These are phyloP conservation scores for Xylaria flabelliformis DNA, from an alignment of 495 filamentous ascomycete species.

Conservation along the genomic window DNA sequence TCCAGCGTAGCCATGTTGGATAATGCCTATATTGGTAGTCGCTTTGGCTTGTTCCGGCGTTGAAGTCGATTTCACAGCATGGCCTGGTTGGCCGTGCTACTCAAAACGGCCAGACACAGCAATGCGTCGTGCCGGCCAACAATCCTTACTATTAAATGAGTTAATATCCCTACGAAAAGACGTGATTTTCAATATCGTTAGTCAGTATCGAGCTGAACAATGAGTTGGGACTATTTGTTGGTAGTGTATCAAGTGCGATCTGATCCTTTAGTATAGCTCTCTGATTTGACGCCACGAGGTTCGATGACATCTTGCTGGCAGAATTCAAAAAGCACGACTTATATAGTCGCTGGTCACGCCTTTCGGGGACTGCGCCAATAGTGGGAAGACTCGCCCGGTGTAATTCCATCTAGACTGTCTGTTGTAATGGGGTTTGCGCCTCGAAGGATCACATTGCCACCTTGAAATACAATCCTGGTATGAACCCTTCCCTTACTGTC, in stretches of 20 bases:
- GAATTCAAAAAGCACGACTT: not conserved
- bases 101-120: not conserved
- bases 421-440: not conserved
- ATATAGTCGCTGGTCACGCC: constrained; percentile 1
- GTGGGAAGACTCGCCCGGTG: constrained; percentile 1
- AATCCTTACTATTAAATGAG: not conserved
- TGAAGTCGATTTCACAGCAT: not conserved
- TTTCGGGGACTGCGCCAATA: constrained; percentile 15
- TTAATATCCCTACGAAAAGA: not conserved
- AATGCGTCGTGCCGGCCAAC: not conserved
- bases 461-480: not conserved
- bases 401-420: not conserved
- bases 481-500: not conserved
- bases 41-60: not conserved
- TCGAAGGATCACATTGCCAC: constrained; percentile 1
- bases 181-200: not conserved
- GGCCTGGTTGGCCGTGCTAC: not conserved
- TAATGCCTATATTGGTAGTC: not conserved
- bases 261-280: not conserved
- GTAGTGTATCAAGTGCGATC: not conserved
- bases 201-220: not conserved
- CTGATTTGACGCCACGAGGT: constrained; percentile 7
- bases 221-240: not conserved
- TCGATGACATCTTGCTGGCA: not conserved
- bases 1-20: not conserved